Conservation (phyloP, 1,284 basidiomycete genomes). For the Inonotus obliquus region DNA sequence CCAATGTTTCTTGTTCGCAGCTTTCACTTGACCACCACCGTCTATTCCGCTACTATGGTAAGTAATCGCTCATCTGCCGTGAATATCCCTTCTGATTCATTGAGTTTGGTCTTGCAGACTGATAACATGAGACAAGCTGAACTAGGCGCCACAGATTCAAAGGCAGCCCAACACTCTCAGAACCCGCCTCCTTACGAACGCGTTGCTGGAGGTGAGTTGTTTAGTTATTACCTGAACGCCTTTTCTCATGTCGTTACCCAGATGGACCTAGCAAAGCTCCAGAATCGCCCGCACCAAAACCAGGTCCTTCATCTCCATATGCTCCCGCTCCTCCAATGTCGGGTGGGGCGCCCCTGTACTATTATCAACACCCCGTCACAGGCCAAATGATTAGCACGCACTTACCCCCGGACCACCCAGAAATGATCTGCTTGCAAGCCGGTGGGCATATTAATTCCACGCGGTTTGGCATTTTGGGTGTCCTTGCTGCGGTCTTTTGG, state of each 20-base stretch:
- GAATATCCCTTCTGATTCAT: background rate
- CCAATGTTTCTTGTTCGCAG: background rate
- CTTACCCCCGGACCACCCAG: constrained; percentile 69
- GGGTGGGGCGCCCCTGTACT: constrained; percentile 30
- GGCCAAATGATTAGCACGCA: constrained; percentile 45
- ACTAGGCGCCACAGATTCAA: background rate
- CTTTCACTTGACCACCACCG: background rate
- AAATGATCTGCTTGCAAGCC: constrained; percentile 76
- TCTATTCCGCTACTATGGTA: background rate
- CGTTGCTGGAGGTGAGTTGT: constrained; percentile 7
- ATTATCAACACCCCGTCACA: constrained; percentile 42
- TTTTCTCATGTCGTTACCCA: no score
- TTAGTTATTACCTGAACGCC: no score
- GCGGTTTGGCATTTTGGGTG: constrained; percentile 45
- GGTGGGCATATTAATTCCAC: constrained; percentile 59
- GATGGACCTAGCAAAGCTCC: background rate
- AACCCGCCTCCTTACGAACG: constrained; percentile 14
- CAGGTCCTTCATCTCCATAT: background rate
- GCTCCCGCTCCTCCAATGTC: background rate
- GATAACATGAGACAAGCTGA: background rate
- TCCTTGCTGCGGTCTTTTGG: constrained; percentile 75
- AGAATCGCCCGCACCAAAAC: background rate
- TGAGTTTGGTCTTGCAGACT: background rate
- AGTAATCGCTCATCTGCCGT: background rate
- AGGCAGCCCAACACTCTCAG: background rate